Evolutionary conservation across 1,139 yeast genomes (phyloP), one percentile per base, ranked within the genome.

Genomic region (Debaryomyces psychrophilus): DNA sequence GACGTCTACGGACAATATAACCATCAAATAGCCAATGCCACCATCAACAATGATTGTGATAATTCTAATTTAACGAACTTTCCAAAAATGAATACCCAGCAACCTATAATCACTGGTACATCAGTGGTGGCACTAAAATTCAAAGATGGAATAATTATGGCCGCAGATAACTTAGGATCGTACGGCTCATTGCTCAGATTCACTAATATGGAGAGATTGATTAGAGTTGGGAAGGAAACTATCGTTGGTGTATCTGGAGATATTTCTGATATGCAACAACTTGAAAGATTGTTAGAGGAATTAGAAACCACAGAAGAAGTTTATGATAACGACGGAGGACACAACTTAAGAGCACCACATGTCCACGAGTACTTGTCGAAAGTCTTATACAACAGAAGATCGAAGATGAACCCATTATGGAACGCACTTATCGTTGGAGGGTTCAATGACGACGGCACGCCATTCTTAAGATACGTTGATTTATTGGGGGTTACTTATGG

Each of bases 221-320:
- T 90, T 60, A 79, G 79, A 50, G 95, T 92, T 26, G 99, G 99
- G 7, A 68, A 77, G 27, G 85, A 86, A 54, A 87, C 97, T 0
- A 85, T 90, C 44, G 97, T 95, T 44, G 99, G 99, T 41, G 75
- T 92, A 39, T 87, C 96, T 43, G 99, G 99, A 43, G 99, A 95
- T 67, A 83, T 93, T 40, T 87, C 96, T 36, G 99, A 95, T 69
- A 78, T 92, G 71, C 99, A 95, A 68, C 83, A 90, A 54, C 70
- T 95, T 49, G 83, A 85, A 61, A 75, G 90, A 51, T 65, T 85
- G 44, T 76, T 95, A 53, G 92, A 89, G 44, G 90, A 89, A 54
- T 76, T 95, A 60, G 92, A 83, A 54, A 69, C 70, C 48, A 77
- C 81, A 46, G 88, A 87, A 53, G 92, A 89, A 59, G 76, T 81